phyloP scores from a whole-genome alignment of 768 basidiomycete genomes.

The Calocybe gangraenosa region DNA sequence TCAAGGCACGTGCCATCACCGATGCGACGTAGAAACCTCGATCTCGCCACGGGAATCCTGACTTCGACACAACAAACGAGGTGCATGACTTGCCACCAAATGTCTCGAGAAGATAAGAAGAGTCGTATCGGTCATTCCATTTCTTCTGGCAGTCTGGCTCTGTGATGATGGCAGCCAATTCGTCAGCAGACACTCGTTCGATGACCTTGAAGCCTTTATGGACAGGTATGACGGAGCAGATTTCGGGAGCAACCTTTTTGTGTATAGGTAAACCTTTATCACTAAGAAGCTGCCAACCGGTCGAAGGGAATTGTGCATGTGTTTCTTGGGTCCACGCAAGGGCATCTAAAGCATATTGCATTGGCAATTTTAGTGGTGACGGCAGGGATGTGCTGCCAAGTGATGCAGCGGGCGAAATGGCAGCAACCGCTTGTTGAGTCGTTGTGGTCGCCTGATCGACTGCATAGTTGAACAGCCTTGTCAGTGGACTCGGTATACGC shows the following conservation, averaged over 20 bases:
- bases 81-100: slow-evolving; percentile 76
- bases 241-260: slow-evolving; percentile 68
- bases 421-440: slow-evolving; percentile 75
- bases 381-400: slow-evolving; percentile 37
- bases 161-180: slow-evolving; percentile 70
- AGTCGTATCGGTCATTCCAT: slow-evolving; percentile 87
- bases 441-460: slow-evolving; percentile 70
- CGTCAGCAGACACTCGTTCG: slow-evolving; percentile 91
- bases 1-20: slow-evolving; percentile 59
- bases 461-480: slow-evolving; percentile 69
- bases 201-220: slow-evolving; percentile 89
- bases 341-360: slow-evolving; percentile 81
- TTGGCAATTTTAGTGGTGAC: slow-evolving; percentile 59
- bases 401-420: slow-evolving; percentile 56
- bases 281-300: slow-evolving; percentile 73
- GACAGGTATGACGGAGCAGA: slow-evolving; percentile 79
- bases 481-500: slow-evolving; percentile 63
- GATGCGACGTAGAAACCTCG: slow-evolving; percentile 81
- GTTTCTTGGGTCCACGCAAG: slow-evolving; percentile 76
- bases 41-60: slow-evolving; percentile 87
- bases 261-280: slow-evolving; percentile 77
- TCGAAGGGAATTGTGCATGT: slow-evolving; percentile 48
- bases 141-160: slow-evolving; percentile 68
- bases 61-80: slow-evolving; percentile 66
- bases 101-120: slow-evolving; percentile 63